Conservation (phyloP, 2,329 filamentous ascomycete genomes). For the Sclerotiophoma versabilis region DNA sequence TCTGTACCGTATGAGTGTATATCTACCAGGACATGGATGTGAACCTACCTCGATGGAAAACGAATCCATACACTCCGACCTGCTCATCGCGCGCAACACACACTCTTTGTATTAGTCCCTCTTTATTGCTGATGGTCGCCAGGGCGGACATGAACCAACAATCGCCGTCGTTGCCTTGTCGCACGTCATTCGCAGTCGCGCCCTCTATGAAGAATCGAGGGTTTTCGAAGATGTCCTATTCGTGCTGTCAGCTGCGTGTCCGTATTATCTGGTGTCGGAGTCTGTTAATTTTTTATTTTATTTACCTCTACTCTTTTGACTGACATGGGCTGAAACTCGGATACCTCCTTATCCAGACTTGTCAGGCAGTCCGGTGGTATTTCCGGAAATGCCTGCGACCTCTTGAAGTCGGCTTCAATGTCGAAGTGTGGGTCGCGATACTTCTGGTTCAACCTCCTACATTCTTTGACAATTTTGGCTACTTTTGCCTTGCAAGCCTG, state of each 20-base stretch:
- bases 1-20: slow-evolving; percentile 57
- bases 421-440: slow-evolving; percentile 89
- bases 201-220: slow-evolving; percentile 81
- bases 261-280: background rate
- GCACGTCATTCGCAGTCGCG: slow-evolving; percentile 77
- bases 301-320: slow-evolving; percentile 74
- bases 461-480: slow-evolving; percentile 66
- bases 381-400: slow-evolving; percentile 40
- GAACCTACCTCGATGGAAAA: slow-evolving; percentile 71
- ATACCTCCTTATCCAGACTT: slow-evolving; percentile 51
- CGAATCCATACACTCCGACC: slow-evolving; percentile 84
- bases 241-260: slow-evolving; percentile 18
- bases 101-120: slow-evolving; percentile 72
- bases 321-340: slow-evolving; percentile 67
- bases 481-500: slow-evolving; percentile 70
- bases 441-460: slow-evolving; percentile 80
- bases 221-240: slow-evolving; percentile 78
- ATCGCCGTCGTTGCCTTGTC: slow-evolving; percentile 79
- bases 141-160: slow-evolving; percentile 88
- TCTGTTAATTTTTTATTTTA: too few species aligned
- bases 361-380: slow-evolving; percentile 58
- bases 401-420: slow-evolving; percentile 77
- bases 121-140: slow-evolving; percentile 77
- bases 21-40: slow-evolving; percentile 1
- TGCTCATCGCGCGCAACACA: slow-evolving; percentile 76